A percentile compares a stretch with the other conserved stretches of the same genome.
phyloP scores from a whole-genome alignment of 2,329 filamentous ascomycete species.

The Apiospora koreana region DNA sequence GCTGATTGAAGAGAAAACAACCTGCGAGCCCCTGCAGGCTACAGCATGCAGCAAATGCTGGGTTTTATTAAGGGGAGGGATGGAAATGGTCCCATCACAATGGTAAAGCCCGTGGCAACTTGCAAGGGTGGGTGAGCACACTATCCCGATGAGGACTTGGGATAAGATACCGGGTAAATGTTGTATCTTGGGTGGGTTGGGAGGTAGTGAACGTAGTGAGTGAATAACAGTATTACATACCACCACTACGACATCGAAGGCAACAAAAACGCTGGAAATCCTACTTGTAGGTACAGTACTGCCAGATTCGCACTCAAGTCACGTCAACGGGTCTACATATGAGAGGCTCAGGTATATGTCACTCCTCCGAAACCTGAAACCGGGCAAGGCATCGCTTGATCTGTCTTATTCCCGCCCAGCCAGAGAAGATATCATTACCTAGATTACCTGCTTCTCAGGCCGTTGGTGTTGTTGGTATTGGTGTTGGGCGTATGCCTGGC shows the following conservation, averaged over 20 bases:
- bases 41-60: conserved; percentile 9
- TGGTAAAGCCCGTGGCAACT: conserved; percentile 10
- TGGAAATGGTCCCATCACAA: conserved; percentile 9
- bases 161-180: conserved; percentile 10
- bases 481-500: background rate
- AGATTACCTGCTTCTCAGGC: background rate
- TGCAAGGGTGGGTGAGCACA: conserved; percentile 8
- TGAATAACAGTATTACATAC: background rate
- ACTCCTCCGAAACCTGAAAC: background rate
- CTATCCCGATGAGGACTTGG: conserved; percentile 10
- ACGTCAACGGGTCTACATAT: background rate
- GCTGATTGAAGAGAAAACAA: conserved; percentile 4
- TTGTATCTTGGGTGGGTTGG: background rate
- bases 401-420: background rate
- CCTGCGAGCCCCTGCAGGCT: conserved; percentile 7
- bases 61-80: conserved; percentile 12
- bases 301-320: background rate
- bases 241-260: background rate
- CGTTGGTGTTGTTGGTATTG: background rate
- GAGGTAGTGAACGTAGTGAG: background rate
- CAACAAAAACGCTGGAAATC: background rate
- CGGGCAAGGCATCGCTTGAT: background rate
- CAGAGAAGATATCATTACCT: background rate
- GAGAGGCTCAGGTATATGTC: background rate
- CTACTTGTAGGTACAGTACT: too few relatives aligned